These are phyloP conservation scores for Mortierella sp. DNA, from an alignment of 371 early-diverging fungal genomes.

Conservation along the genomic window DNA sequence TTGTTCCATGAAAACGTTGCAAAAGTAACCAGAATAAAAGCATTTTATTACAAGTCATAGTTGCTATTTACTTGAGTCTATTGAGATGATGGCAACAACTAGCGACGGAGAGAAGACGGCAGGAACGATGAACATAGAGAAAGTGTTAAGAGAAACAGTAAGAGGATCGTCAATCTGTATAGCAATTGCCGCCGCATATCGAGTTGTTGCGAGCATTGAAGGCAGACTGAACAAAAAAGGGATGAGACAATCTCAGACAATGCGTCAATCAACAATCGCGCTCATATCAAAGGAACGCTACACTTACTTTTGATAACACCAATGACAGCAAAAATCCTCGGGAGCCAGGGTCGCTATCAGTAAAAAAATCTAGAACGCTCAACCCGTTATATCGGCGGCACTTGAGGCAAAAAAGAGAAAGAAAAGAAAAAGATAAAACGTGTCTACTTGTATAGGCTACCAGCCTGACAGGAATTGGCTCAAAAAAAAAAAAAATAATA, in stretches of 20 bases:
- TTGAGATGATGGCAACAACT: neutral
- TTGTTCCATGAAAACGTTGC: neutral
- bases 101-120: neutral
- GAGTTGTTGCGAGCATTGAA: neutral
- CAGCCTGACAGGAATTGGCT: neutral
- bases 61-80: conserved; percentile 5
- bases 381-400: neutral
- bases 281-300: neutral
- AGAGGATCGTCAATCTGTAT: neutral
- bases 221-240: neutral
- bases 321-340: neutral
- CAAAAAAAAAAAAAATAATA: conserved; percentile 1
- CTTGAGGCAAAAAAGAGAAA: neutral
- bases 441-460: neutral
- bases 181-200: neutral
- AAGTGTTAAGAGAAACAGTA: neutral
- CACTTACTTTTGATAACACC: conserved; percentile 4
- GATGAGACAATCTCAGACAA: conserved; percentile 3
- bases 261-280: neutral
- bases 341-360: neutral
- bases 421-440: neutral
- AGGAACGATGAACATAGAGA: neutral
- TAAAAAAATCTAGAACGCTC: conserved; percentile 1
- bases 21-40: neutral
- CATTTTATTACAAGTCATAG: conserved; percentile 5